A percentile compares a stretch with the other conserved stretches of the same genome.
Evolutionary conservation across 208 protist species (phyloP).

Genomic region (Leishmania major): DNA sequence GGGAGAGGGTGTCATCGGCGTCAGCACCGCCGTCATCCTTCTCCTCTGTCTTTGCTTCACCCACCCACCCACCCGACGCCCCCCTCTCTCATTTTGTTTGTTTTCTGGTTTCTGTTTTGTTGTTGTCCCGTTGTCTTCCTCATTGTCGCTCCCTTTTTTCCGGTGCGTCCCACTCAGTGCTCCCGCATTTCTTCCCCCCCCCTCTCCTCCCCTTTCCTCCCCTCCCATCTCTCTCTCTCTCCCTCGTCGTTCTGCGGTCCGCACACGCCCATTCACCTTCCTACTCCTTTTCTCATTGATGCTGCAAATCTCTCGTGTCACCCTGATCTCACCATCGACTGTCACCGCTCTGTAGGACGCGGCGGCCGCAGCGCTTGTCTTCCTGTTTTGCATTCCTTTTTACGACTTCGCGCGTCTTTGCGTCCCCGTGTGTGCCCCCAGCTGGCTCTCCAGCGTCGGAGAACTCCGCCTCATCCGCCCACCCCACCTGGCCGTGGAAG

Average conservation of each 20-base stretch:
- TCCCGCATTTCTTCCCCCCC: background rate
- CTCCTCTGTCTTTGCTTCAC: background rate
- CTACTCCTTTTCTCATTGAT: background rate
- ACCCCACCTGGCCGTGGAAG: background rate
- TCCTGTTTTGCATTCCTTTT: background rate
- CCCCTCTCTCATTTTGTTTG: background rate
- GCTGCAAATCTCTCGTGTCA: background rate
- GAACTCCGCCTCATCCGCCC: background rate
- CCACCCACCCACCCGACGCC: too few relatives aligned
- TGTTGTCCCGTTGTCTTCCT: background rate
- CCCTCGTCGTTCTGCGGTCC: too few relatives aligned
- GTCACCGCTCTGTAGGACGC: background rate
- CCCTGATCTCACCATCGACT: background rate
- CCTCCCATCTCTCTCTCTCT: background rate
- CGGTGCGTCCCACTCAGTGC: background rate
- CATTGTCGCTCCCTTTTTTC: background rate
- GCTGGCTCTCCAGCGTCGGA: background rate
- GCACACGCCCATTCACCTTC: background rate
- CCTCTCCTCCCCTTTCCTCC: too few relatives aligned
- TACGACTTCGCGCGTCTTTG: background rate
- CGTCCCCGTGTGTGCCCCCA: background rate
- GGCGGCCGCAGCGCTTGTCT: background rate
- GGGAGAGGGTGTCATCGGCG: background rate
- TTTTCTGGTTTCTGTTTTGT: background rate
- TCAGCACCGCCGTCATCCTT: background rate